Percentiles rank a stretch among this genome's conserved stretches.
phyloP scores from a whole-genome alignment of 31 red algal species.

The Bonnemaisonia californica region DNA sequence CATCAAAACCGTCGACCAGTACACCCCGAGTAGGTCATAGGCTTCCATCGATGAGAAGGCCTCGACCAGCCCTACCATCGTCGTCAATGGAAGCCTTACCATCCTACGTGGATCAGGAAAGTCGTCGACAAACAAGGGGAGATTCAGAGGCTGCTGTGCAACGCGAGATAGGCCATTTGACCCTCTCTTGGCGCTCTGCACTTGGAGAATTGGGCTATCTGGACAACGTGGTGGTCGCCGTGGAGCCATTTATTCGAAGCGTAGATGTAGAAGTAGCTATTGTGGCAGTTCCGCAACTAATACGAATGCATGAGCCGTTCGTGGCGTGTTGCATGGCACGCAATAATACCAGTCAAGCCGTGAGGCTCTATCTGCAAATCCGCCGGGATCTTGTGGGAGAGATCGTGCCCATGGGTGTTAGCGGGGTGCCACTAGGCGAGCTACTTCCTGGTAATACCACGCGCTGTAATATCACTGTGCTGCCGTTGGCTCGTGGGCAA shows the following conservation, averaged over 20 bases:
- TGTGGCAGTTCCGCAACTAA: slow-evolving; percentile 59
- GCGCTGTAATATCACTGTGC: slow-evolving; percentile 51
- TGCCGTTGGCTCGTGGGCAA: slow-evolving; percentile 60
- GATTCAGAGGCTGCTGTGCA: neutral
- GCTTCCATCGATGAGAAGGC: neutral
- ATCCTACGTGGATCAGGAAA: no score
- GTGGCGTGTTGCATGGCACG: slow-evolving; percentile 54
- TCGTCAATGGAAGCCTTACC: neutral
- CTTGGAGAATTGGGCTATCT: slow-evolving; percentile 56
- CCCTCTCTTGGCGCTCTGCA: slow-evolving; percentile 61
- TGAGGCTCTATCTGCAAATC: slow-evolving; percentile 66
- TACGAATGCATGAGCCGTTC: slow-evolving; percentile 63
- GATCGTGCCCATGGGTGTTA: slow-evolving; percentile 73
- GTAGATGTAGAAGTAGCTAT: slow-evolving; percentile 55
- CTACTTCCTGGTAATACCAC: slow-evolving; percentile 36
- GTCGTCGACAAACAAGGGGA: no score
- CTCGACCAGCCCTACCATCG: neutral
- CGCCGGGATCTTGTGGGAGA: slow-evolving; percentile 69
- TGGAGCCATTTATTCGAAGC: slow-evolving; percentile 14
- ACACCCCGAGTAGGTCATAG: neutral
- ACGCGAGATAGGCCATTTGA: slow-evolving; percentile 47
- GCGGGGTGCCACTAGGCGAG: slow-evolving; percentile 68
- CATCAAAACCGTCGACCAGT: neutral
- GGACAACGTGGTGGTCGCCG: slow-evolving; percentile 40
- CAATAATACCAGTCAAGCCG: slow-evolving; percentile 39